A percentile compares a stretch with the other conserved stretches of the same genome.
Conservation (phyloP, 2,329 filamentous ascomycete genomes). For the Stemphylium vesicarium region DNA sequence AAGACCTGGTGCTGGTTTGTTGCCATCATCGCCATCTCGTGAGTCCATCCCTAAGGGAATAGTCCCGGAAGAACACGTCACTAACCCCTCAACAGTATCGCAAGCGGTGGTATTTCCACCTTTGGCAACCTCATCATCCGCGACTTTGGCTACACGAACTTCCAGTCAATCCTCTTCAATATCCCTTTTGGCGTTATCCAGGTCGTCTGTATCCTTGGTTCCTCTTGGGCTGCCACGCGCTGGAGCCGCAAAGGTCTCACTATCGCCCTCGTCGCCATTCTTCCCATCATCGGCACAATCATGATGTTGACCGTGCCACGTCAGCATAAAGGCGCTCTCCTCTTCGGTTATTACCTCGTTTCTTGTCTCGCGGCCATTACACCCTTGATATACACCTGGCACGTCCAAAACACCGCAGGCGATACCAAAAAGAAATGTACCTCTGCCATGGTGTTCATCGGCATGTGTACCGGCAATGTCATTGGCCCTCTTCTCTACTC, state of each 20-base stretch:
- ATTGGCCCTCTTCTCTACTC: constrained; percentile 48
- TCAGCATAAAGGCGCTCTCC: constrained; percentile 55
- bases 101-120: constrained; percentile 67
- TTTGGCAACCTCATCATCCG: constrained; percentile 65
- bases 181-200: constrained; percentile 65
- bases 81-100: constrained; percentile 50
- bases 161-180: constrained; percentile 64
- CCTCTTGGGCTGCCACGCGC: constrained; percentile 59
- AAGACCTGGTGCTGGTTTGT: constrained; percentile 59
- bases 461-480: constrained; percentile 48
- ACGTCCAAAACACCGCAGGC: constrained; percentile 48
- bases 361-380: constrained; percentile 46
- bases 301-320: constrained; percentile 58
- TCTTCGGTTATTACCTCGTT: constrained; percentile 61
- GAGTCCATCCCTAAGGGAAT: constrained; percentile 27
- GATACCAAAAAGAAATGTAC: constrained; percentile 49
- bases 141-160: constrained; percentile 62
- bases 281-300: constrained; percentile 59
- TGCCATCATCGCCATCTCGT: constrained; percentile 53
- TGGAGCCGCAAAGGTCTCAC: constrained; percentile 60
- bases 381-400: constrained; percentile 47
- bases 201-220: constrained; percentile 56
- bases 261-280: constrained; percentile 58
- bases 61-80: constrained; percentile 30
- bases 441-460: constrained; percentile 44